Base-by-base conservation (phyloP, 371 early-diverging fungal species). In the Mucor velutinosus region DNA sequence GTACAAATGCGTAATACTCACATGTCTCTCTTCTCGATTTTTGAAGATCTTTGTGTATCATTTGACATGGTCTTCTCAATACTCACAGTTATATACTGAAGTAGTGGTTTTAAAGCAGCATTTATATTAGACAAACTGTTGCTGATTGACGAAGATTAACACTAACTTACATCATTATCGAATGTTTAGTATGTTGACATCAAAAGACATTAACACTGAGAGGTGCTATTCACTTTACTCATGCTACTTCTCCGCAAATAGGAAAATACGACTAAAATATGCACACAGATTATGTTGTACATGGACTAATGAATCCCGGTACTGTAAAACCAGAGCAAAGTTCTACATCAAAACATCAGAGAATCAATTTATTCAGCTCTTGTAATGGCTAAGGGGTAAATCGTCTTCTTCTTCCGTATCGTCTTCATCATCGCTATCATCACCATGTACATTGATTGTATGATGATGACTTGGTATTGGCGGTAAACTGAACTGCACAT, bases 331-430 rank as follows among this genome's bases (percentile, higher is more conserved):
- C 41, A 41, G 1, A 41, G 41, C 17, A 41, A 17, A 41, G 41
- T 0, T 41, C 41, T 17, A 17, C 41, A 15, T 41, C 41, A 17
- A 41, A 41, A 41, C 41, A 41, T 41, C 17, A 41, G 41, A 14
- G 37, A 5, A 3, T 53, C 4, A 19, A 15, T 53, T 53, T 53
- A 53, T 53, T 55, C 55, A 71, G 12, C 64, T 64, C 60, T 60
- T 69, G 29, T 74, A 78, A 58, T 68, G 66, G 60, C 76, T 78
- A 17, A 78, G 56, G 21, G 79, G 79, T 11, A 79, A 51, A 62
- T 74, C 65, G 58, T 79, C 79, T 56, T 78, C 78, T 45, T 76
- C 72, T 17, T 70, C 75, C 25, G 3, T 12, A 7, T 58, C 27
- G n/a, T 60, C 27, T 35, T 49, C 56, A 58, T 39, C 41, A 41